Conservation (phyloP, 2,329 filamentous ascomycete genomes). For the Fonsecaea monophora region DNA sequence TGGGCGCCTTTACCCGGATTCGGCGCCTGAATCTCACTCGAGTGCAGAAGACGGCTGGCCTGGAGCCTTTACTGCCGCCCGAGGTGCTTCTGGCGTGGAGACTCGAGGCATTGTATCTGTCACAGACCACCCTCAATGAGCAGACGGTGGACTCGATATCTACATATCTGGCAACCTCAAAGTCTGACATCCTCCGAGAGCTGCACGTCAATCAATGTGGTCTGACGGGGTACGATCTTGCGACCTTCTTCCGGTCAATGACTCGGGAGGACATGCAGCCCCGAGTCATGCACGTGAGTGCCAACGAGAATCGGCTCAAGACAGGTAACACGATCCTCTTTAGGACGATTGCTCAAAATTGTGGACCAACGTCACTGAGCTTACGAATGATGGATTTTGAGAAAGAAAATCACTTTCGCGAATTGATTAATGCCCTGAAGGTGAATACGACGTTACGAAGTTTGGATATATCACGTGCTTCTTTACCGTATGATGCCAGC, state of each 20-base stretch:
- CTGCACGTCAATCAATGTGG: conserved; percentile 72
- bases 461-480: conserved; percentile 73
- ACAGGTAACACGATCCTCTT: conserved; percentile 53
- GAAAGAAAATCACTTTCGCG: conserved; percentile 68
- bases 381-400: conserved; percentile 74
- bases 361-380: conserved; percentile 68
- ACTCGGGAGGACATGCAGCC: conserved; percentile 55
- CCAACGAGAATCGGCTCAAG: conserved; percentile 65
- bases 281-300: conserved; percentile 69
- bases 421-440: conserved; percentile 67
- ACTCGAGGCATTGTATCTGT: conserved; percentile 70
- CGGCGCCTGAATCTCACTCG: conserved; percentile 71
- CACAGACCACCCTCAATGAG: conserved; percentile 67
- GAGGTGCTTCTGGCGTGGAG: conserved; percentile 72
- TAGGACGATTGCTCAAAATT: conserved; percentile 56
- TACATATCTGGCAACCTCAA: conserved; percentile 67
- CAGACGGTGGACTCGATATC: conserved; percentile 70
- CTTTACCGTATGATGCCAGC: conserved; percentile 71
- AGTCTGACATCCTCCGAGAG: conserved; percentile 66
- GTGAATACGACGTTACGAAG: conserved; percentile 68
- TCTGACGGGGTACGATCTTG: conserved; percentile 69
- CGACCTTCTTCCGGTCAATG: conserved; percentile 70
- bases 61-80: conserved; percentile 68
- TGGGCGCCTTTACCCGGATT: conserved; percentile 70
- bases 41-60: conserved; percentile 67